Percentiles rank a stretch among this genome's conserved stretches.
phyloP scores from a whole-genome alignment of 1,139 yeast genomes.

The Saccharomyces hybrid region DNA sequence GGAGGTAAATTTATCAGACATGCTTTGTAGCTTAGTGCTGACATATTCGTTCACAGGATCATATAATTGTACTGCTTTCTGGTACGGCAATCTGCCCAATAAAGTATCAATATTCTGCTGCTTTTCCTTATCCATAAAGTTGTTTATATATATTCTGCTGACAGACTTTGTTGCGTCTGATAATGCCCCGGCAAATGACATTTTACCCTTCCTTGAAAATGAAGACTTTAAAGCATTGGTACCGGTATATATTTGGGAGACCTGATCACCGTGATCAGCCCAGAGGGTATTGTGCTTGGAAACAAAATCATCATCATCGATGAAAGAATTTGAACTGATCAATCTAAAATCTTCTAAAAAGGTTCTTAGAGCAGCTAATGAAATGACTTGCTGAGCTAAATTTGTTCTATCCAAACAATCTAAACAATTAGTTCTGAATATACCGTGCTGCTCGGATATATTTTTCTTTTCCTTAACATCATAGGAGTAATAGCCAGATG shows the following conservation, averaged over 20 bases:
- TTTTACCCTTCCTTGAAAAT: constrained; percentile 88
- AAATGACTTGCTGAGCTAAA: constrained; percentile 84
- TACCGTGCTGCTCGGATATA: constrained; percentile 74
- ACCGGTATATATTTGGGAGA: constrained; percentile 94
- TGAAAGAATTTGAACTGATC: constrained; percentile 29
- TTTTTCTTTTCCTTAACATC: constrained; percentile 43
- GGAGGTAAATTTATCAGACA: constrained; percentile 52
- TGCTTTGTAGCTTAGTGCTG: constrained; percentile 48
- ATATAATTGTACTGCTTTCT: constrained; percentile 61
- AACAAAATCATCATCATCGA: constrained; percentile 43
- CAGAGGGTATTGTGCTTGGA: constrained; percentile 72
- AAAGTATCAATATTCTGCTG: constrained; percentile 82
- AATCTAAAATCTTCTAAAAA: constrained; percentile 47
- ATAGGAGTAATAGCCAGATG: constrained; percentile 74
- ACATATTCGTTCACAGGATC: constrained; percentile 90
- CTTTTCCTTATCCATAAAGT: constrained; percentile 85
- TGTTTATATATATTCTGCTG: constrained; percentile 88
- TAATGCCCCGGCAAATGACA: constrained; percentile 92
- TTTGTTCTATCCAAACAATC: constrained; percentile 96
- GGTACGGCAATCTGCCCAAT: constrained; percentile 72
- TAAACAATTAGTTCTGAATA: constrained; percentile 86
- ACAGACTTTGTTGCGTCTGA: constrained; percentile 96
- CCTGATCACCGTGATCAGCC: constrained; percentile 98
- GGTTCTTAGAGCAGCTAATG: constrained; percentile 56
- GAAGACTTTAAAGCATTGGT: constrained; percentile 95